Evolutionary conservation across 495 filamentous ascomycete genomes (phyloP), one percentile per base, ranked within the genome.

Genomic region (Staphylotrichum tortipilum): DNA sequence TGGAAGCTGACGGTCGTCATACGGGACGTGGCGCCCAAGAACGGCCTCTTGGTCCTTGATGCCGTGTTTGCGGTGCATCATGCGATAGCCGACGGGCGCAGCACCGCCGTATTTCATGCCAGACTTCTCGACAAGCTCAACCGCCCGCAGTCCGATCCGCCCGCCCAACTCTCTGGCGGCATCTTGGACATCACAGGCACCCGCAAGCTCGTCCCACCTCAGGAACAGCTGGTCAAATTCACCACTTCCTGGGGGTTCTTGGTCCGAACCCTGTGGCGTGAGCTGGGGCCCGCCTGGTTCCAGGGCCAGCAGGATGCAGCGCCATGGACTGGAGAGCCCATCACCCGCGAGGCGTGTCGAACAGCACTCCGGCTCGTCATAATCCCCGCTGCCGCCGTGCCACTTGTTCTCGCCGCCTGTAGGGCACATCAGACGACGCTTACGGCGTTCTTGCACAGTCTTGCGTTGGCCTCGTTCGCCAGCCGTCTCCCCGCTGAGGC

Each of bases 21-120:
- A n/a, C 18, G 56, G 28, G 33, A 19, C n/a, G 12, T 29, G 3
- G 19, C 14, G 17, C 24, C 3, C 4, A 14, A 23, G 44, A 7
- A 39, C 8, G 45, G 30, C 1, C 2, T 31, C n/a, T 19, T 56
- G 21, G 21, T 43, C 7, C 17, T 68, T 11, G 61, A 67, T 34
- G 52, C 62, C 23, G 43, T 68, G 19, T 63, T 67, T 43, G 63
- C 63, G 17, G 61, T 54, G 18, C 66, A 66, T 21, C 69, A 72
- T 19, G 41, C 54, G 6, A 52, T 67, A 11, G 53, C 53, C 5
- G 68, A 70, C 48, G 68, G 69, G 2, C 62, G 59, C 6, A 60
- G 64, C 42, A 62, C 58, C 5, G 60, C 59, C 33, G 28, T 56
- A 7, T 69, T 70, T 31, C 68, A 68, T 31, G 39, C 57, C 39